Evolutionary conservation across 129 eudicot species (phyloP).

Genomic region (Artemisia tridentata): DNA sequence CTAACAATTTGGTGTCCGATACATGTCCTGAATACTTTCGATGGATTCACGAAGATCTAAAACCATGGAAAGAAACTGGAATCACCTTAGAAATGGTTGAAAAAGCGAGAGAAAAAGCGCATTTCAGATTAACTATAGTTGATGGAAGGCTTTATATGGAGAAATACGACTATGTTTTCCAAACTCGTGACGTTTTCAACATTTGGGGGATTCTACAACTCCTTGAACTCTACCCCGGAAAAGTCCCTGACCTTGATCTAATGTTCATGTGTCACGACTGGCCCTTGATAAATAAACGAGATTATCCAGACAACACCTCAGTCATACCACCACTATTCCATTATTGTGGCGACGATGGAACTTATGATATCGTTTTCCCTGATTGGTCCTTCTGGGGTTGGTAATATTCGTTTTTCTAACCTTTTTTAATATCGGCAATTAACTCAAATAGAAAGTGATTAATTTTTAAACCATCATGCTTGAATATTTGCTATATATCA

Average conservation of each 20-base stretch:
- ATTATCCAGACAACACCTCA: slow-evolving; percentile 24
- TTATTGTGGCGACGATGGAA: slow-evolving; percentile 68
- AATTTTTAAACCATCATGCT: background rate
- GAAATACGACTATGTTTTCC: slow-evolving; percentile 55
- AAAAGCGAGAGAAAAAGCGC: slow-evolving; percentile 45
- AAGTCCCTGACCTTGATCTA: slow-evolving; percentile 69
- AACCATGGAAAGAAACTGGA: slow-evolving; percentile 75
- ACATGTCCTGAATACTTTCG: slow-evolving; percentile 79
- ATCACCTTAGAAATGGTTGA: slow-evolving; percentile 70
- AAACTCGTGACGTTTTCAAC: slow-evolving; percentile 75
- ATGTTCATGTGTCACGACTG: slow-evolving; percentile 75
- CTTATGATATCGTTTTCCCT: slow-evolving; percentile 78
- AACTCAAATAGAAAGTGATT: too few species aligned
- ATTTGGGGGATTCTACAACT: slow-evolving; percentile 89
- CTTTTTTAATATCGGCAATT: background rate
- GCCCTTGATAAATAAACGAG: slow-evolving; percentile 39
- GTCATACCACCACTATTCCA: slow-evolving; percentile 69
- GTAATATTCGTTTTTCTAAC: slow-evolving; percentile 37
- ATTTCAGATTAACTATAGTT: slow-evolving; percentile 50
- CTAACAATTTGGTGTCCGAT: background rate
- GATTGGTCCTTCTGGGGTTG: slow-evolving; percentile 99
- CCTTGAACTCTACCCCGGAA: slow-evolving; percentile 68
- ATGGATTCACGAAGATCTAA: slow-evolving; percentile 91
- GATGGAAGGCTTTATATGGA: slow-evolving; percentile 61
- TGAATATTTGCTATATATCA: too few species aligned